Evolutionary conservation across 2,329 filamentous ascomycete genomes (phyloP), one percentile per base, ranked within the genome.

Genomic region (Tolypocladium endophyticum): DNA sequence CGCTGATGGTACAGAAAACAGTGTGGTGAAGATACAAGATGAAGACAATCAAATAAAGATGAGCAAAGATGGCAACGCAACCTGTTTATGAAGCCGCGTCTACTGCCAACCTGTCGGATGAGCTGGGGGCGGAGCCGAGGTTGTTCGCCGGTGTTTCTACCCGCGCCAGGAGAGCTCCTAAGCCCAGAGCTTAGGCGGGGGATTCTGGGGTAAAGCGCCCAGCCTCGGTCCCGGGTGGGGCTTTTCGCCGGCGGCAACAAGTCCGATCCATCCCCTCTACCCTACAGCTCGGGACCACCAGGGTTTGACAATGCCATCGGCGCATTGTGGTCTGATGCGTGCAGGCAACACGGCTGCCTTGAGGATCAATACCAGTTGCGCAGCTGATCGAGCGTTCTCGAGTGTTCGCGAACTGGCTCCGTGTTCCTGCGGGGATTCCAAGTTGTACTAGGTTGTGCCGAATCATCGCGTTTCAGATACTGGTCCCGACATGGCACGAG

Each of bases 111-210:
- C 50, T n/a, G 2, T 11, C 30, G 30, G 28, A 12, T n/a, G 33
- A 33, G 45, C n/a, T 41, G 36, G 20, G 25, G 16, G 55, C 33
- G 56, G 30, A 58, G 56, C 60, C 58, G 60, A 61, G 60, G 60
- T 61, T 57, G 41, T 36, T 45, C 30, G 55, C 23, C 28, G 33
- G 20, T 53, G 41, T 36, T 56, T 36, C 53, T 43, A 30, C 36
- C 12, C 4, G 25, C 28, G 55, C 9, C 25, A 33, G 12, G 55
- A 20, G 47, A 30, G 25, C 25, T 30, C 16, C 45, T 28, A 50
- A 14, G 25, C 45, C 25, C 6, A n/a, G 25, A 1, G 25, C 23
- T 30, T n/a, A 35, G 30, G 50, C 50, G 50, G 50, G 47, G 50
- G 28, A 33, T 35, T 35, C 28, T 33, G 50, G 50, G 28, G 28